Base-by-base conservation (phyloP, 371 early-diverging fungal genomes). In the Massospora cicadina region DNA sequence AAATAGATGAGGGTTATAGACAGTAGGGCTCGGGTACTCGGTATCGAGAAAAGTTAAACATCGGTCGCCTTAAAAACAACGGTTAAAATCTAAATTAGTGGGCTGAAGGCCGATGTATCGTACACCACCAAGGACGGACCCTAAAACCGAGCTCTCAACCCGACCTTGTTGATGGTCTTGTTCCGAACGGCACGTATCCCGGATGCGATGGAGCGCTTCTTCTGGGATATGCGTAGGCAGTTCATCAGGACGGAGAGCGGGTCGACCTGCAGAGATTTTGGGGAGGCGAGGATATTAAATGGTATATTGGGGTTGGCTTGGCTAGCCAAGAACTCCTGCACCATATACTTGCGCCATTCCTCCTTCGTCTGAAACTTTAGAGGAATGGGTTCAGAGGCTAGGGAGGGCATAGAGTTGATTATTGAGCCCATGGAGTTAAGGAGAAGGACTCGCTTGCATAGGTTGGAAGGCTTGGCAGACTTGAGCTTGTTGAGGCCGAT, bases 401-500 rank as follows among this genome's bases (percentile, higher is more conserved):
- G 12, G 23, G 28, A 25, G 23, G 28, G 25, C 58, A 26, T 57
- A 23, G 23, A 7, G 3, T 57, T 7, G 10, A 57, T 3, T 26
- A 57, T 3, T 0, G 23, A 25, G 58, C 28, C 58, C 58, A 57
- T 57, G 13, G 58, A 57, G 28, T 57, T 57, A 26, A 57, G 17
- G 28, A 57, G 25, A 12, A 57, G 26, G 58, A 57, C 58, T 3
- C 28, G 23, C 58, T 57, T 57, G 28, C 58, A 57, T 27, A 57
- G 28, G 26, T n/a, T 27, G 23, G 23, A 25, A 26, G 58, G 26
- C 12, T 27, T 57, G 58, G 58, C 23, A 25, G 58, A 23, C n/a
- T 57, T 57, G 58, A 57, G 58, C 28, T 57, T 57, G n/a, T 57
- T 57, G n/a, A 57, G 23, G 26, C 71, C 74, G 60, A 81, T 81